These are phyloP conservation scores for Epichloe festucae DNA, from an alignment of 2,329 filamentous ascomycete species.

Conservation along the genomic window DNA sequence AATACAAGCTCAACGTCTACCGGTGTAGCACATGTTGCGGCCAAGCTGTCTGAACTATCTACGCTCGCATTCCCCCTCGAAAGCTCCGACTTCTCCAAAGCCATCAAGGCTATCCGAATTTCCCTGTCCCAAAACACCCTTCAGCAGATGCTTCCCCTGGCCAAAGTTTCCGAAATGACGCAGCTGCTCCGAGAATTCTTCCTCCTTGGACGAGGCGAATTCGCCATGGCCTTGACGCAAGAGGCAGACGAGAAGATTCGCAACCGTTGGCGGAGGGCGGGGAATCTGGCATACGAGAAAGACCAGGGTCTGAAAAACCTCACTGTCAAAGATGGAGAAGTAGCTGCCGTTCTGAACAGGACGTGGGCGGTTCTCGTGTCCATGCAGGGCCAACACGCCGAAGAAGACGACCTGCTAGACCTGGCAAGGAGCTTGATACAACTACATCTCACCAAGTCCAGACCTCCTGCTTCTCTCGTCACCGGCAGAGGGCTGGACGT, in stretches of 20 bases:
- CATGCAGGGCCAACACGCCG: conserved; percentile 53
- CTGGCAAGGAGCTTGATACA: conserved; percentile 66
- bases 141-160: conserved; percentile 61
- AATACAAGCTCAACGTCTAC: conserved; percentile 30
- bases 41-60: conserved; percentile 57
- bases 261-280: conserved; percentile 55
- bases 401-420: conserved; percentile 75
- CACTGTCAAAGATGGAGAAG: conserved; percentile 75
- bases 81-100: conserved; percentile 52
- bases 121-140: conserved; percentile 76
- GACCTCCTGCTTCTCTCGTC: conserved; percentile 24
- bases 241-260: conserved; percentile 72
- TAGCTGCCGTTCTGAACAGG: conserved; percentile 60
- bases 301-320: conserved; percentile 31
- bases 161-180: conserved; percentile 64
- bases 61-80: conserved; percentile 62
- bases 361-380: conserved; percentile 73
- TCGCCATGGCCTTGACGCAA: conserved; percentile 72
- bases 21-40: conserved; percentile 48
- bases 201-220: conserved; percentile 77
- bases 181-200: conserved; percentile 76
- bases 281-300: conserved; percentile 44
- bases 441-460: conserved; percentile 46
- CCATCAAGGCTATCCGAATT: conserved; percentile 62
- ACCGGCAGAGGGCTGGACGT: conserved; percentile 22